Conservation (phyloP, 2,329 filamentous ascomycete genomes). For the Zymoseptoria tritici region DNA sequence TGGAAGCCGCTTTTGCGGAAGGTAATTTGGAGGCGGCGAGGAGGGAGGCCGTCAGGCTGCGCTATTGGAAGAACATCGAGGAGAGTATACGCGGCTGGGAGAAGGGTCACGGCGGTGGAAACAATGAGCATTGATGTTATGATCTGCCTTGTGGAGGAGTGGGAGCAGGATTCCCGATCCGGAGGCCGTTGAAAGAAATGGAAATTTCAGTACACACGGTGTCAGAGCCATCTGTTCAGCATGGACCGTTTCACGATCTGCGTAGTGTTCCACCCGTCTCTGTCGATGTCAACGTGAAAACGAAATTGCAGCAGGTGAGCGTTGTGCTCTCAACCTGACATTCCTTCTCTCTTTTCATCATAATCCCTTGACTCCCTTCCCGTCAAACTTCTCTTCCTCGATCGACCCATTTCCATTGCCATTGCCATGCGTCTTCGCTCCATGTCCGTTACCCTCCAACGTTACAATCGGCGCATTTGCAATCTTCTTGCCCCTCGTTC, state of each 20-base stretch:
- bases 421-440: conserved; percentile 2
- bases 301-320: too few species aligned
- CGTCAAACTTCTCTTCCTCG: conserved; percentile 14
- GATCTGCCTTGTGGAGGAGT: neutral
- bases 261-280: too few species aligned
- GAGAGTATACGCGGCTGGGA: conserved; percentile 81
- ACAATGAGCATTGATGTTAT: conserved; percentile 21
- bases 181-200: neutral
- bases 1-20: conserved; percentile 58
- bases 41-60: conserved; percentile 64
- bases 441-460: conserved; percentile 2
- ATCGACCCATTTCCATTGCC: conserved; percentile 7
- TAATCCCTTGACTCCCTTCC: neutral
- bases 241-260: too few species aligned
- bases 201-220: neutral
- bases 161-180: neutral
- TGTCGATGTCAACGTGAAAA: too few species aligned
- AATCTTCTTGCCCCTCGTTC: conserved; percentile 31
- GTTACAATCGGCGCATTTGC: conserved; percentile 1
- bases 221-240: too few species aligned
- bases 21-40: conserved; percentile 62
- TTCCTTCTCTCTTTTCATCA: too few species aligned
- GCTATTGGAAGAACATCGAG: conserved; percentile 86
- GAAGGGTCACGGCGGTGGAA: conserved; percentile 51
- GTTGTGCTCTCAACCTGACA: too few species aligned